Base-by-base conservation (phyloP, 108 stramenopile species). In the Cyclotella choctawhatcheeana region DNA sequence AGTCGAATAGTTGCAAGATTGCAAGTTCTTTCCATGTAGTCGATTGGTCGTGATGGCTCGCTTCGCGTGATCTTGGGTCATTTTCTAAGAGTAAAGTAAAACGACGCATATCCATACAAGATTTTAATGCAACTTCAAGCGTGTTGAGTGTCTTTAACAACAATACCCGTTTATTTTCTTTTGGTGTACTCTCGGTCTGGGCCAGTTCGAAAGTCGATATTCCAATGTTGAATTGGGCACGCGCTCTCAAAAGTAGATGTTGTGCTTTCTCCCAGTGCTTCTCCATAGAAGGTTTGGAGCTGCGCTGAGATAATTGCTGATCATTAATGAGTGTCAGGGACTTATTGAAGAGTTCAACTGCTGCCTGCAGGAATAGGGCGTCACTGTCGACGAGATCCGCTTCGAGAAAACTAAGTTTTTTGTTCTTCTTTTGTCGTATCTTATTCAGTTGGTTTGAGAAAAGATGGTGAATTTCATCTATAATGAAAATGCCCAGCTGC, bases 181-280 rank as follows among this genome's bases (percentile, higher is more conserved):
- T 58, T 27, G 12, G 4, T 29, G 25, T 13, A 44, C 17, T 32
- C 47, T 45, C 43, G 40, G 35, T 66, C 17, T 51, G 64, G 22
- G 69, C 37, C 26, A 56, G 63, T 44, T 78, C 77, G 8, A 65
- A 37, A 6, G 52, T 31, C 16, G 77, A 53, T 29, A 43, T 52
- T 16, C 69, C 77, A 32, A 78, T 78, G 31, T 78, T 78, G 20
- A 35, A 40, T 32, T 78, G 77, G 0, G 77, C 77, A 29, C 77
- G 58, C 0, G 65, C 77, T 20, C 77, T 65, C 12, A 79, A 47
- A 21, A 79, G 65, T 21, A 79, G 45, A 24, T 72, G 77, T 32
- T 79, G 71, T 14, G 64, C 71, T 31, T 67, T 72, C 26, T 64
- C 66, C 65, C 52, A 67, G 14, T 45, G 59, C 22, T 53, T 40